Percentiles rank a stretch among this genome's conserved stretches.
These are phyloP conservation scores for Edaphochlamys debaryana DNA, from an alignment of 139 green algal species.

Conservation along the genomic window DNA sequence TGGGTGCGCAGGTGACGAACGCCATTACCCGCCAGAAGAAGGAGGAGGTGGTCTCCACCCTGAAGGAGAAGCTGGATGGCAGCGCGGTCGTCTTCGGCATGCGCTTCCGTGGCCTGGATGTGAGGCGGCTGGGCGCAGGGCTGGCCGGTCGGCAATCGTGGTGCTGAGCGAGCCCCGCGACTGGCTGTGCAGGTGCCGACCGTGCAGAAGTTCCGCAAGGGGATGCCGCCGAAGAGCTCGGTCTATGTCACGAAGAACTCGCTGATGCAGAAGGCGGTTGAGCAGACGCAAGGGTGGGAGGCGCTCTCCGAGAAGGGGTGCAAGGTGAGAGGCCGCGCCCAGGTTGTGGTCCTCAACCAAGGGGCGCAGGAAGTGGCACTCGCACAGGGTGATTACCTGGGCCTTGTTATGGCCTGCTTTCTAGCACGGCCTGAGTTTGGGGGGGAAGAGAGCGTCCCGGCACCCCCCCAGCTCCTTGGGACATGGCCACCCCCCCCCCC, in stretches of 20 bases:
- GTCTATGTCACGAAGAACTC: constrained; percentile 90
- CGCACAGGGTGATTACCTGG: too few species aligned
- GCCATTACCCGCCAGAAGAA: constrained; percentile 86
- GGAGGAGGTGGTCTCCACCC: constrained; percentile 72
- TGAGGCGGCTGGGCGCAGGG: constrained; percentile 47
- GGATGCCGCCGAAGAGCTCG: constrained; percentile 70
- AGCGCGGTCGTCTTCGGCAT: constrained; percentile 86
- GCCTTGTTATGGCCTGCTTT: too few species aligned
- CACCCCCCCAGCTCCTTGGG: too few species aligned
- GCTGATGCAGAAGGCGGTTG: constrained; percentile 79
- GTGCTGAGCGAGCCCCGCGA: background rate
- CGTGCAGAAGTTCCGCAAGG: constrained; percentile 78
- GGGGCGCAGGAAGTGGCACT: too few species aligned
- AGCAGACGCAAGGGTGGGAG: constrained; percentile 73
- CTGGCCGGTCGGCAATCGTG: background rate
- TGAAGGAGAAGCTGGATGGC: constrained; percentile 76
- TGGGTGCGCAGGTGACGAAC: constrained; percentile 67
- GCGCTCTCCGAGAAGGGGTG: constrained; percentile 56
- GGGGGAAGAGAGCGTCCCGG: too few species aligned
- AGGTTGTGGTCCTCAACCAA: too few species aligned
- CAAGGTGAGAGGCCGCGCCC: constrained; percentile 46
- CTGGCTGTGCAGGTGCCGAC: constrained; percentile 69
- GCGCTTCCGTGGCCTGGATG: constrained; percentile 81
- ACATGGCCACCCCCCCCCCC: too few species aligned
- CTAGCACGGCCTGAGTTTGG: too few species aligned